phyloP scores from a whole-genome alignment of 2,329 filamentous ascomycete genomes.

The Penicillium griseofulvum region DNA sequence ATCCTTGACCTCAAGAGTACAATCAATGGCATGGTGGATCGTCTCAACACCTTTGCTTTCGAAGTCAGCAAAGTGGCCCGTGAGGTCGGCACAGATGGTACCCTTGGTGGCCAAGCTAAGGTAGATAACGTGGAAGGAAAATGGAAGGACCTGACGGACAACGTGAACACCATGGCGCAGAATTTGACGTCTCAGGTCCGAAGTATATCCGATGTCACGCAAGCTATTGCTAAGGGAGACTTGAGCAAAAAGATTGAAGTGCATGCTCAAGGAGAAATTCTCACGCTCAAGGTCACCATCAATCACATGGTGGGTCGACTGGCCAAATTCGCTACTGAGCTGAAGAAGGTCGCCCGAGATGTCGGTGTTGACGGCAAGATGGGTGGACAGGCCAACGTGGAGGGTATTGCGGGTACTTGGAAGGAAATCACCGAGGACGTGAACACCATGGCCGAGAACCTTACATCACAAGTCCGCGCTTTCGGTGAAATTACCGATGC shows the following conservation, averaged over 20 bases:
- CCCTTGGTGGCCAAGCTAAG: constrained; percentile 62
- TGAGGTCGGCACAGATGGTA: constrained; percentile 64
- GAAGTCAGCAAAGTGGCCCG: constrained; percentile 65
- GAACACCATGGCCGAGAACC: constrained; percentile 83
- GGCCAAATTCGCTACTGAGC: constrained; percentile 92
- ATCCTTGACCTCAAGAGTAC: constrained; percentile 94
- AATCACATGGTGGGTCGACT: constrained; percentile 98
- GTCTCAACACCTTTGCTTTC: constrained; percentile 62
- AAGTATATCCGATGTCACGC: constrained; percentile 89
- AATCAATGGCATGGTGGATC: constrained; percentile 67
- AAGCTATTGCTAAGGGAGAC: constrained; percentile 92
- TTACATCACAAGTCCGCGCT: constrained; percentile 94
- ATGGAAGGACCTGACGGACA: constrained; percentile 66
- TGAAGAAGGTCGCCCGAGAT: constrained; percentile 92
- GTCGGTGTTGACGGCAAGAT: constrained; percentile 98
- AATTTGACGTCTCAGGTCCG: constrained; percentile 69
- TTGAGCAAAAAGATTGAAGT: constrained; percentile 96
- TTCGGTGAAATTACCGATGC: constrained; percentile 99
- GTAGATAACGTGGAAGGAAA: constrained; percentile 65
- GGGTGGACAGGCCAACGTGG: constrained; percentile 93
- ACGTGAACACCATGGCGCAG: constrained; percentile 66
- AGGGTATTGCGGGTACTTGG: constrained; percentile 90
- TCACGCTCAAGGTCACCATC: constrained; percentile 91
- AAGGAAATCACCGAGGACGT: constrained; percentile 97
- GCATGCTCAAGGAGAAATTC: constrained; percentile 89